Base-by-base conservation (phyloP, 75 land plant species). In the Sequoiadendron giganteum region DNA sequence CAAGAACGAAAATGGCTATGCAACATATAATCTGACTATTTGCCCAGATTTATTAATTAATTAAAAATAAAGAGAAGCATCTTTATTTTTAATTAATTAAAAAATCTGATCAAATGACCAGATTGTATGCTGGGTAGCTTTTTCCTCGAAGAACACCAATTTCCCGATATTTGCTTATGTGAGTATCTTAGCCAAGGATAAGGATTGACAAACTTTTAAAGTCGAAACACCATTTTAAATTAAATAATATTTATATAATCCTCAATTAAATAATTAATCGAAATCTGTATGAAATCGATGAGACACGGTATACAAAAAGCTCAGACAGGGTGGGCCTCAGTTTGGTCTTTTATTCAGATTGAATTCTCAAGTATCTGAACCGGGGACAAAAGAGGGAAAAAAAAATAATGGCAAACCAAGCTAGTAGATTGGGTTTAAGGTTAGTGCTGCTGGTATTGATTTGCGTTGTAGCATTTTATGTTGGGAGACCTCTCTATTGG, bases 401-500 rank as follows among this genome's bases (percentile, higher is more conserved):
- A n/a, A 72, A 10, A 82, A 82, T 40, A 40, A 91, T 91, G 93
- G 89, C 90, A 54, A 87, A 89, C 34, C 15, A 88, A 42, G 54
- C 91, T 1, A 87, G 88, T 28, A 88, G 90, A 85, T 19, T 93
- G 38, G 43, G 89, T 36, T 88, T 95, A 40, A 93, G 94, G 52
- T 30, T 91, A 32, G 48, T 81, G 6, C 10, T 91, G 49, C 83
- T 48, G 36, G 47, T 89, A 18, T 19, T 87, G n/a, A 75, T 92
- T 72, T 65, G 94, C 87, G 84, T 93, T 68, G 9, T 90, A 83
- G 90, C 90, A 84, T 93, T 91, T 92, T 95, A 92, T 91, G 93
- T 92, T 83, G 96, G 93, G 19, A 92, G 95, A 34, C 96, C 96
- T 61, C 96, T 95, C 86, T 95, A 95, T 92, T 95, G 96, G 96